These are phyloP conservation scores for Talaromyces stipitatus DNA, from an alignment of 495 filamentous ascomycete species.

Conservation along the genomic window DNA sequence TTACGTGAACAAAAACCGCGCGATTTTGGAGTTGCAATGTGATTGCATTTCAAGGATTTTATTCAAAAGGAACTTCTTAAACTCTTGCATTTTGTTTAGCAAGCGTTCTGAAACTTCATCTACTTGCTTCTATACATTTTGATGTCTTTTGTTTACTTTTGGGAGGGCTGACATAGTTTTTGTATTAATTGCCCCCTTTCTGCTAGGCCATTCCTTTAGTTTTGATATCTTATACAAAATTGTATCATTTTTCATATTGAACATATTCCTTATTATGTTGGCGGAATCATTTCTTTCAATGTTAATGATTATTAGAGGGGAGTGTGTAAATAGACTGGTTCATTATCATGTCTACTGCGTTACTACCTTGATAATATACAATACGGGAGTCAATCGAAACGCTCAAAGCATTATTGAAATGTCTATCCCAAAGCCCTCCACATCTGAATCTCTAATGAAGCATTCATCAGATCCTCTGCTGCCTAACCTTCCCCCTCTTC, in stretches of 20 bases:
- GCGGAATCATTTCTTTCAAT: not conserved
- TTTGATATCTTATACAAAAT: not conserved
- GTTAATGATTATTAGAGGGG: not conserved
- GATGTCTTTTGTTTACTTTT: not conserved
- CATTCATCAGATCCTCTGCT: conserved; percentile 22
- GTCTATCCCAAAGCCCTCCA: not conserved
- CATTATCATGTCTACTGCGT: too few species aligned
- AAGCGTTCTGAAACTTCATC: not conserved
- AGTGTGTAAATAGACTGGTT: not conserved
- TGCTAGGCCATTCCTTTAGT: not conserved
- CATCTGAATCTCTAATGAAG: not conserved
- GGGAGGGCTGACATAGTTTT: not conserved
- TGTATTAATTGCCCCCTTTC: not conserved
- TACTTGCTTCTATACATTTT: not conserved
- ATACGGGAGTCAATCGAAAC: too few species aligned
- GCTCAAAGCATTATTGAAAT: not conserved
- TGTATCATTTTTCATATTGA: not conserved
- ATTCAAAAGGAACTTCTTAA: not conserved
- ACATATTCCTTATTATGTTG: not conserved
- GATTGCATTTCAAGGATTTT: not conserved
- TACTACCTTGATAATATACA: too few species aligned
- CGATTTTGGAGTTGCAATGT: conserved; percentile 3
- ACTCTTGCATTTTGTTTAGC: conserved; percentile 5
- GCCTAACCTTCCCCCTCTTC: conserved; percentile 46
- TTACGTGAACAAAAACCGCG: conserved; percentile 1